Conservation (phyloP, 2,329 filamentous ascomycete species). For the Aspergillus costaricaensis region DNA sequence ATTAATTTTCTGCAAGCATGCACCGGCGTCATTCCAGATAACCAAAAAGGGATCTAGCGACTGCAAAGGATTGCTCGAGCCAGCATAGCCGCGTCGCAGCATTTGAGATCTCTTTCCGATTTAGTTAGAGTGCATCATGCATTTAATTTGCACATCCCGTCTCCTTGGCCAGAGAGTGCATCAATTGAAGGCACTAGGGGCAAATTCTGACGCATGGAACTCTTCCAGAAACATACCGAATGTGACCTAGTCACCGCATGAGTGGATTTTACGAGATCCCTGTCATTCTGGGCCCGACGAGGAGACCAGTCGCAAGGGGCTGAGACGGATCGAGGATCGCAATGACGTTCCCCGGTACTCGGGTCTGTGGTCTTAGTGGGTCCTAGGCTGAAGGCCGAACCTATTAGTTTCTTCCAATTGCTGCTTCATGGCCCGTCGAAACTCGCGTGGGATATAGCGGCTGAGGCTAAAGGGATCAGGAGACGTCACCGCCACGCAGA, state of each 20-base stretch:
- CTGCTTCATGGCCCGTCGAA: background rate
- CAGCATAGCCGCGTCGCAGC: background rate
- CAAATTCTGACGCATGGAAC: constrained; percentile 11
- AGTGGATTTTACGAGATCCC: background rate
- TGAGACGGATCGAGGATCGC: background rate
- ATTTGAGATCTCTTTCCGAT: constrained; percentile 11
- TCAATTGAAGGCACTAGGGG: background rate
- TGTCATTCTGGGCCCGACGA: background rate
- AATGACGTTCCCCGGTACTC: constrained; percentile 1
- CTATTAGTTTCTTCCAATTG: background rate
- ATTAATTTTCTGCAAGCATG: background rate
- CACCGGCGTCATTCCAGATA: background rate
- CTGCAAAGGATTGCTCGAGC: background rate
- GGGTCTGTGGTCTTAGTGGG: background rate
- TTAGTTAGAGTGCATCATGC: constrained; percentile 2
- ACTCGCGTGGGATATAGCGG: background rate
- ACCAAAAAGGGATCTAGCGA: background rate
- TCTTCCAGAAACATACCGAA: background rate
- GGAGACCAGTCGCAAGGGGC: background rate
- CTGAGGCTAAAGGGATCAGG: background rate
- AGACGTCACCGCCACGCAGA: background rate
- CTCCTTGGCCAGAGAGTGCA: background rate
- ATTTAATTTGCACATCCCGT: background rate
- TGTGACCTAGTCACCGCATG: background rate
- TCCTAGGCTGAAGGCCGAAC: background rate